Conservation (phyloP, 23 red algal species). For the Cyanidioschyzon merolae region DNA sequence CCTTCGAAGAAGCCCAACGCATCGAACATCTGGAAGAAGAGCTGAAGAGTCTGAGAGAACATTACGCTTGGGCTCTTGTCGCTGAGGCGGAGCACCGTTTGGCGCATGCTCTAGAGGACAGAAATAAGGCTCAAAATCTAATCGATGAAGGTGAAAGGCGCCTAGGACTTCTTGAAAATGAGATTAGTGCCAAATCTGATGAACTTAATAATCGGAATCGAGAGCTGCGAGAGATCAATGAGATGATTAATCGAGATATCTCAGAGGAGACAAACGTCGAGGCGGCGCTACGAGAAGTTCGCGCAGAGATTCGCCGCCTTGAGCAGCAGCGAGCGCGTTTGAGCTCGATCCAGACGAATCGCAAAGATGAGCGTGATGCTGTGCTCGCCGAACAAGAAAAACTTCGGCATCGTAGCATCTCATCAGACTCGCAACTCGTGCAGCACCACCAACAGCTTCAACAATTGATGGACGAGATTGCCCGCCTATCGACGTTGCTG, state of each 20-base stretch:
- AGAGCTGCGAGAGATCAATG: background rate
- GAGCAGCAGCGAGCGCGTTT: background rate
- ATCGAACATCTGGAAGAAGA: constrained; percentile 35
- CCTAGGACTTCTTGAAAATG: background rate
- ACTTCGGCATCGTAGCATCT: constrained; percentile 7
- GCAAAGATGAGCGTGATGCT: constrained; percentile 20
- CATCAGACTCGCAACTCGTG: background rate
- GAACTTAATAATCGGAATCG: constrained; percentile 21
- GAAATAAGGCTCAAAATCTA: background rate
- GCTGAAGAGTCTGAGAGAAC: constrained; percentile 20
- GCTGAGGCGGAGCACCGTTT: constrained; percentile 29
- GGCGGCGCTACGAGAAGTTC: constrained; percentile 8
- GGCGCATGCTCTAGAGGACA: background rate
- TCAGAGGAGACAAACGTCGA: constrained; percentile 21
- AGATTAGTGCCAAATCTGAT: constrained; percentile 1
- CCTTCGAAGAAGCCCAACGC: constrained; percentile 29
- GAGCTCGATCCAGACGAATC: constrained; percentile 19
- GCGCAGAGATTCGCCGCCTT: background rate
- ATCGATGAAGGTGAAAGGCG: constrained; percentile 2
- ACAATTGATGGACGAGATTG: background rate
- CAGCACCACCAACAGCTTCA: background rate
- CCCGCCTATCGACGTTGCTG: background rate
- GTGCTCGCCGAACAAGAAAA: background rate
- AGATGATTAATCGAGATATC: constrained; percentile 24
- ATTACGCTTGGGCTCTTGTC: constrained; percentile 42